Evolutionary conservation across 768 basidiomycete genomes (phyloP), one percentile per base, ranked within the genome.

Genomic region (Suillus bovinus): DNA sequence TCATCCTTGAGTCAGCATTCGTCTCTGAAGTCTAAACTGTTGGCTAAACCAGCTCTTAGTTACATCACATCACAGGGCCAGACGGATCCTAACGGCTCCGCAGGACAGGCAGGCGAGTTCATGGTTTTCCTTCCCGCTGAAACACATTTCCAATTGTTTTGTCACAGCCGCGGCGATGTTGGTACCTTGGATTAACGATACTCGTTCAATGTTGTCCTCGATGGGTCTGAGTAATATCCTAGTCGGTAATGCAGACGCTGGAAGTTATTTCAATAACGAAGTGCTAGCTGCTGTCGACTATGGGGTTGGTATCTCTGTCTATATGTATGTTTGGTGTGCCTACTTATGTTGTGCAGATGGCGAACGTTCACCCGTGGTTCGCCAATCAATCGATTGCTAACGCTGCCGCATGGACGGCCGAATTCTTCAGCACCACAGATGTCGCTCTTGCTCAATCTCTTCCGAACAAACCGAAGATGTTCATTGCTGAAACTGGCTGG

Each of bases 321-420:
- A 24, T 60, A 36, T 61, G 17, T 31, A 44, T 54, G 49, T 52
- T 55, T 29, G 60, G 6, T n/a, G 41, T 17, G n/a, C n/a, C 34
- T 20, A 52, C 52, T 63, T 9, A 38, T 47, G 44, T 64, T 1
- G 4, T 47, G 17, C 63, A 90, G 87, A 84, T 95, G 89, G 84
- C 93, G 7, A 96, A 97, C 64, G 93, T 94, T 8, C 94, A 96
- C 70, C 88, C 94, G 4, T 95, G 93, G 93, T 98, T 97, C 72
- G 96, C 90, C n/a, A 86, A 89, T 67, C 83, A 89, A 29, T 81
- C 84, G 9, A 85, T 88, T 29, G 73, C 84, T 5, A 68, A 82
- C 4, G 88, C 90, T 0, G 91, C 95, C 0, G 82, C 67, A 7
- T 99, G 96, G 96, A 95, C 93, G 0, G 78, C 78, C 20, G 67